These are phyloP conservation scores for Juncus inflexus DNA, from an alignment of 176 grass and related monocot species.

Conservation along the genomic window DNA sequence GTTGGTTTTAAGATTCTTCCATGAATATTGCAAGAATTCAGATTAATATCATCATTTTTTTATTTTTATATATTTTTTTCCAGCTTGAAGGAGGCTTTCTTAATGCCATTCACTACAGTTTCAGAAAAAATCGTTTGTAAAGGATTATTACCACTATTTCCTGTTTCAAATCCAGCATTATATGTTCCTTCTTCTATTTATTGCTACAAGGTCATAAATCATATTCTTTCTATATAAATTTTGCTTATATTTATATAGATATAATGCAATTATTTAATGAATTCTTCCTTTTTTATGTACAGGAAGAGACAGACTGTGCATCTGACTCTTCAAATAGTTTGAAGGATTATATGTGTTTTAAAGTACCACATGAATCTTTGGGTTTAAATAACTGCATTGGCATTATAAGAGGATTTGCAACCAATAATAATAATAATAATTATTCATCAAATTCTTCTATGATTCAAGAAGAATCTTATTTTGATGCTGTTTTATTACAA, in stretches of 20 bases:
- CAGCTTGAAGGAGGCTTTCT: slow-evolving; percentile 91
- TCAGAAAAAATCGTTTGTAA: slow-evolving; percentile 74
- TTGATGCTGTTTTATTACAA: slow-evolving; percentile 62
- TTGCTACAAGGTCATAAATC: slow-evolving; percentile 72
- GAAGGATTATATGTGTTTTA: slow-evolving; percentile 76
- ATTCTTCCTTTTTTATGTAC: slow-evolving; percentile 31
- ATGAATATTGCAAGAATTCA: slow-evolving; percentile 8
- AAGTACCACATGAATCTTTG: slow-evolving; percentile 69
- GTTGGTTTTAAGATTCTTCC: neutral
- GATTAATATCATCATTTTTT: neutral
- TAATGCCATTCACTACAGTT: slow-evolving; percentile 76
- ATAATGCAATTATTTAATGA: slow-evolving; percentile 12
- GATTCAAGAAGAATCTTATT: slow-evolving; percentile 13
- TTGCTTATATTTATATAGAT: slow-evolving; percentile 7
- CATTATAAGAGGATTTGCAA: slow-evolving; percentile 58
- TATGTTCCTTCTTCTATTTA: slow-evolving; percentile 49
- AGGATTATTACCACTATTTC: slow-evolving; percentile 66
- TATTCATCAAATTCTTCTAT: slow-evolving; percentile 18
- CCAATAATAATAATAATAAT: slow-evolving; percentile 11
- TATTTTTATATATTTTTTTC: slow-evolving; percentile 29
- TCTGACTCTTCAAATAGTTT: slow-evolving; percentile 39
- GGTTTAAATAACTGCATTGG: slow-evolving; percentile 72
- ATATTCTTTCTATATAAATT: slow-evolving; percentile 12
- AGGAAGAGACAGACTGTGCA: slow-evolving; percentile 46
- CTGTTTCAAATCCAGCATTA: slow-evolving; percentile 36